Evolutionary conservation across 768 basidiomycete genomes (phyloP).

Genomic region (Agaricus subrufescens): DNA sequence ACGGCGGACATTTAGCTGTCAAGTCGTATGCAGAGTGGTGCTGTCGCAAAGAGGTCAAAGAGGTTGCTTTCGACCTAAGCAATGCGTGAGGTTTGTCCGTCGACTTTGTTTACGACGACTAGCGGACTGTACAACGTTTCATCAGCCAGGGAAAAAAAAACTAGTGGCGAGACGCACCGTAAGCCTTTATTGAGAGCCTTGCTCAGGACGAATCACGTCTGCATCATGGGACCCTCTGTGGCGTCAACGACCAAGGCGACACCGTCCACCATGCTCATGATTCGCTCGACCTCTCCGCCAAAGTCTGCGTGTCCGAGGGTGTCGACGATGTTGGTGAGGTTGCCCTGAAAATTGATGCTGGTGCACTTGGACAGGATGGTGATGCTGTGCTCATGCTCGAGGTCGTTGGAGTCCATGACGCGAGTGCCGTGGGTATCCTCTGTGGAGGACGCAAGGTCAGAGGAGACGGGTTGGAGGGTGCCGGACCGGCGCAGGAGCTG

Average conservation of each 20-base stretch:
- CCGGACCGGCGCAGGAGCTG: slow-evolving; percentile 49
- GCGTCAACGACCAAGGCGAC: slow-evolving; percentile 57
- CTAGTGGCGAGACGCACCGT: slow-evolving; percentile 23
- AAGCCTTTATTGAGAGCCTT: slow-evolving; percentile 41
- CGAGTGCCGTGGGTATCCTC: slow-evolving; percentile 37
- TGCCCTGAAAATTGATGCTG: too few species aligned
- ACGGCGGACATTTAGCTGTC: too few species aligned
- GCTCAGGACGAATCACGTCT: slow-evolving; percentile 47
- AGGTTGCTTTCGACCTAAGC: slow-evolving; percentile 45
- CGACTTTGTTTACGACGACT: slow-evolving; percentile 49
- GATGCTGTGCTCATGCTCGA: slow-evolving; percentile 56
- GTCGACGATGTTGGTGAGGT: slow-evolving; percentile 54
- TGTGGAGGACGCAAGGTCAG: slow-evolving; percentile 20
- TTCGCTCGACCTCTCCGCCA: slow-evolving; percentile 58
- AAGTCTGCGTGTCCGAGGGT: slow-evolving; percentile 62
- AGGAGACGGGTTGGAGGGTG: slow-evolving; percentile 32
- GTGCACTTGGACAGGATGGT: slow-evolving; percentile 60
- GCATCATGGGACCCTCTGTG: slow-evolving; percentile 63
- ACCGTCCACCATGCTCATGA: slow-evolving; percentile 56
- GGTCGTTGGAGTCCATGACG: slow-evolving; percentile 48
- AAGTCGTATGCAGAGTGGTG: too few species aligned
- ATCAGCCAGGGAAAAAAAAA: not conserved
- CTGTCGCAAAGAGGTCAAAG: slow-evolving; percentile 48
- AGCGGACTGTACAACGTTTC: slow-evolving; percentile 32
- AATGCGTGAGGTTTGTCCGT: slow-evolving; percentile 37